Evolutionary conservation across 2,329 filamentous ascomycete species (phyloP).

Genomic region (Monilinia aucupariae): DNA sequence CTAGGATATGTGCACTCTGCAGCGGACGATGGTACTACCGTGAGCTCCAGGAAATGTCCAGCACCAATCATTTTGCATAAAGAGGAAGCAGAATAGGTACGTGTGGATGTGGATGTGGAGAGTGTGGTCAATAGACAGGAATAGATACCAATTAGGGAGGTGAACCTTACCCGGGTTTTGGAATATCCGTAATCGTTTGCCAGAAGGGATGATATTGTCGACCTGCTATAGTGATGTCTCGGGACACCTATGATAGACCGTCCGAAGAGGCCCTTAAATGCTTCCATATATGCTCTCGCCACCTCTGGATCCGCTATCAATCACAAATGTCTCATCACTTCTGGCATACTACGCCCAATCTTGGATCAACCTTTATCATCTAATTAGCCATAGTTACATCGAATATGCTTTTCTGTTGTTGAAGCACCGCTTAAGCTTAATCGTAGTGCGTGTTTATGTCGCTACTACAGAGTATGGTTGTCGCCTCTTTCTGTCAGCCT

Average conservation of each 20-base stretch:
- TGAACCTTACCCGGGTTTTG: neutral
- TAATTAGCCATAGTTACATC: neutral
- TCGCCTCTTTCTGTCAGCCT: constrained; percentile 10
- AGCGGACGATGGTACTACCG: constrained; percentile 12
- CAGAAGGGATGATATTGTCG: too few species aligned
- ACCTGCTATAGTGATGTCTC: neutral
- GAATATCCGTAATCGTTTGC: neutral
- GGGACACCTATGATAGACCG: neutral
- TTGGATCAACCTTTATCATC: neutral
- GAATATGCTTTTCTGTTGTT: neutral
- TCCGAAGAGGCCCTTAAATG: constrained; percentile 5
- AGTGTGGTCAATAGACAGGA: neutral
- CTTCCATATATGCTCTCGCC: constrained; percentile 3
- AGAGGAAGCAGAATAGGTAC: neutral
- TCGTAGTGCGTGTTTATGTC: neutral
- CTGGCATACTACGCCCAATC: neutral
- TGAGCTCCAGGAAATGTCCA: constrained; percentile 3
- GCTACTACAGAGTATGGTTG: neutral
- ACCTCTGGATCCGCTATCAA: constrained; percentile 6
- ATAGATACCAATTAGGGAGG: constrained; percentile 5
- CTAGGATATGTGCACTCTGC: neutral
- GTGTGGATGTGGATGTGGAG: neutral
- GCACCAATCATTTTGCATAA: constrained; percentile 5
- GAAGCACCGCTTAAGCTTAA: neutral
- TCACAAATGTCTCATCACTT: neutral